Base-by-base conservation (phyloP, 352 stramenopile genomes). In the Pythium chondricola region DNA sequence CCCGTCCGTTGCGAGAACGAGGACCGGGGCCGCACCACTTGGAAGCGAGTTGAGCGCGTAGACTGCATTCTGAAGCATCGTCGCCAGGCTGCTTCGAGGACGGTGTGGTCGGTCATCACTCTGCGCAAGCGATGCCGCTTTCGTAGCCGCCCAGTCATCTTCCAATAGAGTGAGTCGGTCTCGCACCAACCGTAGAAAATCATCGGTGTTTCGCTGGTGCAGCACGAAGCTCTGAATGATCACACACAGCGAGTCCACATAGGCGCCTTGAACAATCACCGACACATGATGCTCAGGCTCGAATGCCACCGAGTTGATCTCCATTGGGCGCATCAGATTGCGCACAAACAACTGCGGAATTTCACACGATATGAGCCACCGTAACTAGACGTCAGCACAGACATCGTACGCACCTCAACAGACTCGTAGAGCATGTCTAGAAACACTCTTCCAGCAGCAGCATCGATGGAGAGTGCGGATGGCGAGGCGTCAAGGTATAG, bases 41-140 rank as follows among this genome's bases (percentile, higher is more conserved):
- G 84, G 84, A 43, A 95, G 54, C 21, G 84, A 93, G 48, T 95
- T 89, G 32, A 95, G 64, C 10, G 84, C 82, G 59, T 93, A 95
- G 8, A 89, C 79, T 0, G 73, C 74, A 30, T 93, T 95, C 52
- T 93, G 79, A n/a, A 95, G 47, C 24, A 88, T 77, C 52, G 74
- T 88, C 31, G 83, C 77, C 6, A 95, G 64, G 22, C 69, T 86
- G 4, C 74, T 74, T n/a, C n/a, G n/a, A n/a, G n/a, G n/a, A 6
- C 45, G 52, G 6, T 59, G 43, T 5, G 31, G 7, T 27, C 25
- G 22, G n/a, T 39, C 33, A 7, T 39, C 33, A 7, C 5, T 13
- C 9, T 39, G 9, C 5, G n/a, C 33, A 6, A 6, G 16, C 7
- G n/a, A 10, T 8, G 5, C 16, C 2, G 47, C 47, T 33, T 43